phyloP scores from a whole-genome alignment of 2,329 filamentous ascomycete species.

The Xylaria sp. region DNA sequence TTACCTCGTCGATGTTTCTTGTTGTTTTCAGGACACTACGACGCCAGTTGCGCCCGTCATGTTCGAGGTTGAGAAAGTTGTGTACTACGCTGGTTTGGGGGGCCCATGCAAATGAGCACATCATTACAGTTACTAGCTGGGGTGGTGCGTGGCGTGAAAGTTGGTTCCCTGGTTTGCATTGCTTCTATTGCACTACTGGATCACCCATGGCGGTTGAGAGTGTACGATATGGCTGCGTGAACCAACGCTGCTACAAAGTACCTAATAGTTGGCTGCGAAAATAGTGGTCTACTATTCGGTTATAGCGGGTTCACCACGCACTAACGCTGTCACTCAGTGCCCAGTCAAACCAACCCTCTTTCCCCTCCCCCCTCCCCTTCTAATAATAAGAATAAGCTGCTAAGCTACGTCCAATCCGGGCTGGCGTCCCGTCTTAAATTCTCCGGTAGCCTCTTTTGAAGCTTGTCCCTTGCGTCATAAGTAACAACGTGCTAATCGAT shows the following conservation, averaged over 20 bases:
- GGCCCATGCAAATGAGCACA: neutral
- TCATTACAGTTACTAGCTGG: neutral
- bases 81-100: neutral
- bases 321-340: conserved; percentile 36
- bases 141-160: neutral
- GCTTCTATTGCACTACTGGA: neutral
- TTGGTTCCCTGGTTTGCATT: neutral
- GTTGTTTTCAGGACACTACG: neutral
- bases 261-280: conserved; percentile 27
- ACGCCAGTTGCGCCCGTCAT: neutral
- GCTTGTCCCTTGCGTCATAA: conserved; percentile 42
- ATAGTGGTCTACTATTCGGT: conserved; percentile 31
- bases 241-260: conserved; percentile 3
- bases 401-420: conserved; percentile 25
- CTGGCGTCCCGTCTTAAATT: conserved; percentile 18
- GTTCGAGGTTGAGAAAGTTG: neutral
- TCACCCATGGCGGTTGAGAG: neutral
- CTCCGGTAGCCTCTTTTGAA: conserved; percentile 29
- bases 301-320: conserved; percentile 29
- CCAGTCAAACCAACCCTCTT: conserved; percentile 1
- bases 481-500: conserved; percentile 39
- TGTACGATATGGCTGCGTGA: conserved; percentile 3
- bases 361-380: neutral
- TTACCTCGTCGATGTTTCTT: conserved; percentile 6
- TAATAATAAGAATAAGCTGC: conserved; percentile 14